Evolutionary conservation across 1,284 basidiomycete genomes (phyloP).

Genomic region (Vanrija sp.): DNA sequence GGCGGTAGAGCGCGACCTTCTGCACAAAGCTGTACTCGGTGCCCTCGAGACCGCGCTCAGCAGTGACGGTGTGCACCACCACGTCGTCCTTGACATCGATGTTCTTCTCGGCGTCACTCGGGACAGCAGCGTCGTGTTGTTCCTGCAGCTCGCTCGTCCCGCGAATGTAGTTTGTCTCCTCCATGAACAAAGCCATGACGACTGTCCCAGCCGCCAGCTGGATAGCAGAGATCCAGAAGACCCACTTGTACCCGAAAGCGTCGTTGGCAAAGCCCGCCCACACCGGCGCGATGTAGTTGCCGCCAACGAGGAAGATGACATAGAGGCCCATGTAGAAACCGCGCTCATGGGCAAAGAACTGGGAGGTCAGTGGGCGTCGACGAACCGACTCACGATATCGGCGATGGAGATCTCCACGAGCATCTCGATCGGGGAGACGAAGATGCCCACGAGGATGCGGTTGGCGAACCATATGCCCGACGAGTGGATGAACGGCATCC

Average conservation of each 20-base stretch:
- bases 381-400: not conserved
- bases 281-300: conserved; percentile 15
- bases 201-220: conserved; percentile 7
- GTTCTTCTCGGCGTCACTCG: not conserved
- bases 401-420: conserved; percentile 16
- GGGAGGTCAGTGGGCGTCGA: too few species aligned
- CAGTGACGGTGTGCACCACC: not conserved
- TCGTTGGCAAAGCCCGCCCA: conserved; percentile 20
- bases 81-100: not conserved
- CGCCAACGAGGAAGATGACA: conserved; percentile 10
- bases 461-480: conserved; percentile 18
- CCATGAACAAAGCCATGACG: conserved; percentile 18
- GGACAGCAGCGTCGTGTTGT: not conserved
- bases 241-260: conserved; percentile 20
- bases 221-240: conserved; percentile 19
- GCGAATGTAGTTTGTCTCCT: conserved; percentile 26
- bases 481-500: conserved; percentile 16
- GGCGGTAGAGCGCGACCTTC: conserved; percentile 9
- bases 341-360: conserved; percentile 22
- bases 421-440: conserved; percentile 22
- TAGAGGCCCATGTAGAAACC: conserved; percentile 23
- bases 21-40: conserved; percentile 2
- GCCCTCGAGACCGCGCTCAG: not conserved
- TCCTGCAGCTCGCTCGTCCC: conserved; percentile 14
- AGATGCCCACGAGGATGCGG: conserved; percentile 18